Evolutionary conservation across 805 yeast species (phyloP).

Genomic region (Candida boidinii): DNA sequence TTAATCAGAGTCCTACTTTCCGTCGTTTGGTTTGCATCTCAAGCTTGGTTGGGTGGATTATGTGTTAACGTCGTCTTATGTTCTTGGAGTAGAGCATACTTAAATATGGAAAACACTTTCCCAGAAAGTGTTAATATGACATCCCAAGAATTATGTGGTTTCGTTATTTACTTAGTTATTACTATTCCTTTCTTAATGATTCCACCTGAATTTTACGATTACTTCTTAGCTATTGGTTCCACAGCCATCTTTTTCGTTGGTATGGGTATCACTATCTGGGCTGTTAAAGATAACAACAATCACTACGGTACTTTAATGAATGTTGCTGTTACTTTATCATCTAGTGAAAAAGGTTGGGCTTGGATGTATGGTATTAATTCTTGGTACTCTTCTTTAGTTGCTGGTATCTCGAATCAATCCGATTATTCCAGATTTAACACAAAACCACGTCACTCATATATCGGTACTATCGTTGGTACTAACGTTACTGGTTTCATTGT

Average conservation of each 20-base stretch:
- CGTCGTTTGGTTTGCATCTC: conserved; percentile 37
- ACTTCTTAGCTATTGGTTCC: conserved; percentile 7
- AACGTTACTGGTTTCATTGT: conserved; percentile 20
- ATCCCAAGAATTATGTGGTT: conserved; percentile 32
- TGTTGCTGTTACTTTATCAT: conserved; percentile 3
- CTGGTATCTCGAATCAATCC: conserved; percentile 29
- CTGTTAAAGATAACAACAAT: conserved; percentile 19
- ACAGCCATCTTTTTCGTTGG: conserved; percentile 25
- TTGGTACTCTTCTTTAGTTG: conserved; percentile 31
- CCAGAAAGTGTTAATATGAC: conserved; percentile 31
- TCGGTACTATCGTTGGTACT: conserved; percentile 30
- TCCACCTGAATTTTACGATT: conserved; percentile 28
- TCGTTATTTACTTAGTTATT: conserved; percentile 34
- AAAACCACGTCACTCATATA: conserved; percentile 6
- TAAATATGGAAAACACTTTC: conserved; percentile 30
- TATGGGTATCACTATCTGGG: conserved; percentile 24
- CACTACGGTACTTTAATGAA: conserved; percentile 11
- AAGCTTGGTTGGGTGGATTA: conserved; percentile 39
- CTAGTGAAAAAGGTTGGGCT: conserved; percentile 26
- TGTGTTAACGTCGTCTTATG: conserved; percentile 31
- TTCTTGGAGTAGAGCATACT: conserved; percentile 29
- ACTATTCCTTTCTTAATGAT: conserved; percentile 30
- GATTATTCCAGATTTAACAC: conserved; percentile 25
- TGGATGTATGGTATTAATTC: conserved; percentile 31
- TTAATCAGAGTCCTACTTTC: conserved; percentile 32